Conservation (phyloP, 2,329 filamentous ascomycete genomes). For the Phyllosticta capitalensis region DNA sequence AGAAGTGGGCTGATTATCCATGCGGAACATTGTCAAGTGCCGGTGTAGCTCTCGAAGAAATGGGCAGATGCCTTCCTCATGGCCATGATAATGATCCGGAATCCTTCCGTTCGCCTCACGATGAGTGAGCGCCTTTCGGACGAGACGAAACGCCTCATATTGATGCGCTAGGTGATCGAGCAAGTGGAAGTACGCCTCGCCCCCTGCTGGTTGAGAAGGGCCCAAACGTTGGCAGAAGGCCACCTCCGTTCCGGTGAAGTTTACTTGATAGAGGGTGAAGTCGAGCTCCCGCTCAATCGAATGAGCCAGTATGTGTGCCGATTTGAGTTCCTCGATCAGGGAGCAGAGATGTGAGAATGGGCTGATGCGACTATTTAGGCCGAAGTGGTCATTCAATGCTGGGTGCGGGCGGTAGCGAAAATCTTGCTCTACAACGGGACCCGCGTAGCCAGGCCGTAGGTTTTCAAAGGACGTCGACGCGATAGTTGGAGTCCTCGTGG, state of each 20-base stretch:
- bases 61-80: background rate
- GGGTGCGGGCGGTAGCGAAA: background rate
- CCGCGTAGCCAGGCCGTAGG: background rate
- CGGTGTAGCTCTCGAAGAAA: background rate
- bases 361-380: background rate
- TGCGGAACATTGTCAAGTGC: background rate
- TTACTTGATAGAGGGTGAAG: background rate
- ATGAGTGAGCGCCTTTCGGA: background rate
- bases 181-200: background rate
- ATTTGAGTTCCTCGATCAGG: background rate
- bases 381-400: background rate
- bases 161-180: background rate
- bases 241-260: background rate
- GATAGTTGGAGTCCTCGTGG: no score
- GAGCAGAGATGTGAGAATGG: background rate
- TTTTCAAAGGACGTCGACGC: background rate
- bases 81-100: background rate
- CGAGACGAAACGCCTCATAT: slow-evolving; percentile 1
- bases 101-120: background rate
- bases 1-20: background rate
- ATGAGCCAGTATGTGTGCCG: background rate
- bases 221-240: background rate
- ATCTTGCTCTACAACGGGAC: background rate
- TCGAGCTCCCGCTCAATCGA: background rate
- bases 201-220: background rate